A percentile compares a stretch with the other conserved stretches of the same genome.
Conservation (phyloP, 345 rosid genomes). For the Chamaenerion angustifolium region DNA sequence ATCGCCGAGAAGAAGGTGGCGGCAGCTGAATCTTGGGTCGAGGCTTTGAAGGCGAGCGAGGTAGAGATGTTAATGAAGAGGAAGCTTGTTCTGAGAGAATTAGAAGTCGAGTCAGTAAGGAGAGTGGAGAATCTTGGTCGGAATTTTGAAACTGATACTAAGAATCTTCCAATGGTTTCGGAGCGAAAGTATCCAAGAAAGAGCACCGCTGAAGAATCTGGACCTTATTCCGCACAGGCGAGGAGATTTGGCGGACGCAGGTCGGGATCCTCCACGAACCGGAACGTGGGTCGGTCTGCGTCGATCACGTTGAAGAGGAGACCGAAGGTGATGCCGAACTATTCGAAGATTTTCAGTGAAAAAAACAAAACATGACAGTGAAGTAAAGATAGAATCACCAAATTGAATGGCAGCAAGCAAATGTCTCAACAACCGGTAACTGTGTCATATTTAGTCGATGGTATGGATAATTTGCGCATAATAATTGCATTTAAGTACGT, state of each 20-base stretch:
- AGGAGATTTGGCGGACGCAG: constrained; percentile 24
- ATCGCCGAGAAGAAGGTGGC: constrained; percentile 79
- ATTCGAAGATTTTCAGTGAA: constrained; percentile 39
- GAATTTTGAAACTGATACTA: constrained; percentile 15
- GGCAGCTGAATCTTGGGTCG: constrained; percentile 88
- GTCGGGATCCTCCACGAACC: constrained; percentile 32
- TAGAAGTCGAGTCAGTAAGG: constrained; percentile 38
- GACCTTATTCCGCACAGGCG: constrained; percentile 22
- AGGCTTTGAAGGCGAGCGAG: constrained; percentile 68
- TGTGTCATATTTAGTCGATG: too few relatives aligned
- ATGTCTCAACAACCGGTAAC: too few relatives aligned
- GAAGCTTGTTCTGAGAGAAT: constrained; percentile 32
- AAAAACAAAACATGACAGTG: constrained; percentile 16
- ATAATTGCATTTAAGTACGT: too few relatives aligned
- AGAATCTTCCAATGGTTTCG: constrained; percentile 10
- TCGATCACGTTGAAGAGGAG: constrained; percentile 44
- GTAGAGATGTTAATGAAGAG: constrained; percentile 49
- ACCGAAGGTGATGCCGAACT: constrained; percentile 38
- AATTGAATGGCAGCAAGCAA: too few relatives aligned
- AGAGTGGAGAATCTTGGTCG: constrained; percentile 20
- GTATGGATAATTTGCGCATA: too few relatives aligned
- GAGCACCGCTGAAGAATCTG: constrained; percentile 20
- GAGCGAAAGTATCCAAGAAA: constrained; percentile 31
- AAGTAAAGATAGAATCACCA: too few relatives aligned
- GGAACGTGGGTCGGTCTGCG: constrained; percentile 20